These are phyloP conservation scores for Epichloe brachyelytri DNA, from an alignment of 2,329 filamentous ascomycete genomes.

Conservation along the genomic window DNA sequence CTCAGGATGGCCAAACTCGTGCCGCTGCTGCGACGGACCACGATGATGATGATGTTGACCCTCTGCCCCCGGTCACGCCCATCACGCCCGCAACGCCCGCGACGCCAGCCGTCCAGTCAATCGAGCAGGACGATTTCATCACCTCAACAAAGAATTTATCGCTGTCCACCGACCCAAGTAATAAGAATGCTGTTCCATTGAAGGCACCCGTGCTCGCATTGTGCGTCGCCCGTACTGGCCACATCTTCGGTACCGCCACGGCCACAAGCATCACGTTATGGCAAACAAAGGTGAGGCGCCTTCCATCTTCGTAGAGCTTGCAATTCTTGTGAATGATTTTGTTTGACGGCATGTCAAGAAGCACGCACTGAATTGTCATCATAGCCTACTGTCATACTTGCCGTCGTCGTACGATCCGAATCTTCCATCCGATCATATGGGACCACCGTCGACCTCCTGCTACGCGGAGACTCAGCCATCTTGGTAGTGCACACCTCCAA, in stretches of 20 bases:
- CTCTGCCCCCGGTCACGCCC: slow-evolving; percentile 31
- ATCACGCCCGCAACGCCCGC: slow-evolving; percentile 29
- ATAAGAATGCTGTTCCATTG: slow-evolving; percentile 25
- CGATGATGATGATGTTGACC: slow-evolving; percentile 26
- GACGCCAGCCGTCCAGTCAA: slow-evolving; percentile 45
- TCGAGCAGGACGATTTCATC: slow-evolving; percentile 38
- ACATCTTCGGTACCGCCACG: slow-evolving; percentile 79
- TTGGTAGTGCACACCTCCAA: slow-evolving; percentile 77
- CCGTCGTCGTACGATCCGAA: slow-evolving; percentile 69
- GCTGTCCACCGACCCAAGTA: slow-evolving; percentile 14
- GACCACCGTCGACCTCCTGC: slow-evolving; percentile 67
- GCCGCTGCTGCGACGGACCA: slow-evolving; percentile 14
- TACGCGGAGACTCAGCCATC: slow-evolving; percentile 85
- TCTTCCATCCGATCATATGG: slow-evolving; percentile 75
- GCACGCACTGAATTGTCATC: not conserved
- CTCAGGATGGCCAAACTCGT: slow-evolving; percentile 10
- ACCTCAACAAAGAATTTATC: slow-evolving; percentile 8
- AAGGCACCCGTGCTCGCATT: slow-evolving; percentile 61
- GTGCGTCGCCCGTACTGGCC: slow-evolving; percentile 64
- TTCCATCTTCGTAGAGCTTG: not conserved
- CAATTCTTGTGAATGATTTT: not conserved
- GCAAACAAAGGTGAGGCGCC: slow-evolving; percentile 73
- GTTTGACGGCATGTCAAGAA: too few species aligned
- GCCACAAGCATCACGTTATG: slow-evolving; percentile 78
- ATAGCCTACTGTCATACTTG: slow-evolving; percentile 78